Conservation (phyloP, 129 eudicot genomes). For the Heracleum sosnowskyi region DNA sequence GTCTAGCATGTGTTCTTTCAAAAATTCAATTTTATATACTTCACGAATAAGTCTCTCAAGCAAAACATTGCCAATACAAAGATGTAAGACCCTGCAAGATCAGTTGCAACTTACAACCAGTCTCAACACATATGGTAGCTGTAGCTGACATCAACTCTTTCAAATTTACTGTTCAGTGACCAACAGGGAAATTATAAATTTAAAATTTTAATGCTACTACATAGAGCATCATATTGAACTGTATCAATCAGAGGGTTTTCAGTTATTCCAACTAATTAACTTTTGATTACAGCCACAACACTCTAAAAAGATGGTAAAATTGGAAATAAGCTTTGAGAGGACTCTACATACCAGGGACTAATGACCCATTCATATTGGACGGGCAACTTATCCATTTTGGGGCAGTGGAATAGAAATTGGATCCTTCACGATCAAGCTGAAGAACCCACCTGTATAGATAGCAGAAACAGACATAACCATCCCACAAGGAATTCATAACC, state of each 20-base stretch:
- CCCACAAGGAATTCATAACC: background rate
- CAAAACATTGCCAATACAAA: background rate
- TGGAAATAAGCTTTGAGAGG: background rate
- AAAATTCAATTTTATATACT: background rate
- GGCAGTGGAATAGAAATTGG: slow-evolving; percentile 74
- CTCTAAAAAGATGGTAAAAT: background rate
- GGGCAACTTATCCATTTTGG: slow-evolving; percentile 61
- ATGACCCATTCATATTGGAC: slow-evolving; percentile 21
- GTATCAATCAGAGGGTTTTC: background rate
- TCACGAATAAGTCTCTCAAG: too few species aligned
- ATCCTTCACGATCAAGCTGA: slow-evolving; percentile 87
- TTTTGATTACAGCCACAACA: background rate
- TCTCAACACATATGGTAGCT: background rate
- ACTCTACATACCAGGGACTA: slow-evolving; percentile 33
- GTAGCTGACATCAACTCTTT: background rate
- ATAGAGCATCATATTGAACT: background rate
- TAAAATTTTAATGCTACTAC: background rate
- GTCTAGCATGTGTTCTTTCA: background rate
- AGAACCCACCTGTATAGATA: slow-evolving; percentile 71
- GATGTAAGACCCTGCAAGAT: background rate
- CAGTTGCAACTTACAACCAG: background rate
- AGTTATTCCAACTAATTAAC: background rate
- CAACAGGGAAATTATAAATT: background rate
- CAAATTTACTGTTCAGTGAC: background rate
- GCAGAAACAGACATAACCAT: background rate